Evolutionary conservation across 2,329 filamentous ascomycete species (phyloP), one percentile per base, ranked within the genome.

Genomic region (Xylaria sp.): DNA sequence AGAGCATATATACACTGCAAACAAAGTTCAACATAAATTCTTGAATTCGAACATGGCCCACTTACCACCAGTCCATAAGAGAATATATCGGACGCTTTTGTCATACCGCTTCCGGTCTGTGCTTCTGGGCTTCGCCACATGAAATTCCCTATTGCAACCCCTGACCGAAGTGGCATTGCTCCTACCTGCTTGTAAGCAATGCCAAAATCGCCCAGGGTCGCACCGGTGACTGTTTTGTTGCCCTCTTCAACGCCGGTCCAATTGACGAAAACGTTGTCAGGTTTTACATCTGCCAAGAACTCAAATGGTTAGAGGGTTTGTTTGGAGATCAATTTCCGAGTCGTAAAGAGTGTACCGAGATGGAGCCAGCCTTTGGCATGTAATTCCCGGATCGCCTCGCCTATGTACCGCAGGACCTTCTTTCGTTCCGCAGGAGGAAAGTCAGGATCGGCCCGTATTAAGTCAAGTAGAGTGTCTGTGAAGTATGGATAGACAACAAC

Each of bases 1-100:
- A 77, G 67, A 56, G 65, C 75, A 76, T 74, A 77, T 69, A 76
- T 73, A 64, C 71, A 78, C 76, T 78, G 66, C 55, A 64, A 53
- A 37, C 33, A 37, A 37, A 63, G 62, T 45, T 72, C 68, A 71
- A 70, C 35, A 53, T 67, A 25, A 35, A 15, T n/a, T 61, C n/a
- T 52, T 51, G 12, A 58, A 50, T 58, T 61, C 65, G 46, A 61
- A 57, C 45, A 64, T 59, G 57, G 57, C n/a, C 17, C 28, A 72
- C 74, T 72, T 70, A 78, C 74, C 25, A 78, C 72, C 17, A 78
- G 70, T 62, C n/a, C n/a, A n/a, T n/a, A n/a, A n/a, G n/a, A n/a
- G 73, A 73, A 63, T 76, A 76, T 9, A 75, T 77, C 11, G 33
- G 33, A 37, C 33, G 33, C 33, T 12, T 37, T 37, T 37, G 33